Conservation (phyloP, 306 rosid species). For the Vigna radiata region DNA sequence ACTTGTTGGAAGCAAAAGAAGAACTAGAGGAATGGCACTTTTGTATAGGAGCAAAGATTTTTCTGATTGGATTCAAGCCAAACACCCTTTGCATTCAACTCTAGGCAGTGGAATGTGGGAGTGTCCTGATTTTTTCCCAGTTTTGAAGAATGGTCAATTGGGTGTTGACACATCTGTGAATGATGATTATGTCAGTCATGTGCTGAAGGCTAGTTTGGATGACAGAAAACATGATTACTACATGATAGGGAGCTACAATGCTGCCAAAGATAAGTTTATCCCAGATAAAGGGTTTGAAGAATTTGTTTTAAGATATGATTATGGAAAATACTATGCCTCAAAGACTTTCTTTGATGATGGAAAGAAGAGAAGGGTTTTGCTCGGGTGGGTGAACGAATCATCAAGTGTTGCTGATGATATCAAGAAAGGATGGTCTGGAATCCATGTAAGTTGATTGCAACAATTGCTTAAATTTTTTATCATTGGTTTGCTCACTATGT, state of each 20-base stretch:
- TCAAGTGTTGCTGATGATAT: conserved; percentile 63
- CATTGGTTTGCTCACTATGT: conserved; percentile 17
- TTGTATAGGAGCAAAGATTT: conserved; percentile 71
- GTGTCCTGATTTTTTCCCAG: conserved; percentile 87
- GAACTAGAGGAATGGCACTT: conserved; percentile 61
- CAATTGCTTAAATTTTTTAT: conserved; percentile 7
- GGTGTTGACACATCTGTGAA: conserved; percentile 63
- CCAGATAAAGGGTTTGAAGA: conserved; percentile 57
- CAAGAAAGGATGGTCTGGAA: conserved; percentile 88
- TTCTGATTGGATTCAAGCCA: conserved; percentile 58
- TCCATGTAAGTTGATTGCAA: conserved; percentile 60
- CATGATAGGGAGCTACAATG: conserved; percentile 64
- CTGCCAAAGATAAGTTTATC: conserved; percentile 52
- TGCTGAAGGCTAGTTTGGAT: conserved; percentile 74
- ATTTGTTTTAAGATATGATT: conserved; percentile 68
- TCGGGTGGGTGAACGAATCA: conserved; percentile 90
- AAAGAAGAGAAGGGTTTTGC: conserved; percentile 67
- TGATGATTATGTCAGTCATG: conserved; percentile 60
- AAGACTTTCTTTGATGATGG: conserved; percentile 74
- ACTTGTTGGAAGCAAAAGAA: conserved; percentile 59
- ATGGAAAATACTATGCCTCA: conserved; percentile 92
- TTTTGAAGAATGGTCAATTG: background rate
- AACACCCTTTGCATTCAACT: conserved; percentile 66
- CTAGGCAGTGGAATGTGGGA: conserved; percentile 87
- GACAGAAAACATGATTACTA: conserved; percentile 71